These are phyloP conservation scores for Closterium sp. DNA, from an alignment of 139 green algal genomes.

Conservation along the genomic window DNA sequence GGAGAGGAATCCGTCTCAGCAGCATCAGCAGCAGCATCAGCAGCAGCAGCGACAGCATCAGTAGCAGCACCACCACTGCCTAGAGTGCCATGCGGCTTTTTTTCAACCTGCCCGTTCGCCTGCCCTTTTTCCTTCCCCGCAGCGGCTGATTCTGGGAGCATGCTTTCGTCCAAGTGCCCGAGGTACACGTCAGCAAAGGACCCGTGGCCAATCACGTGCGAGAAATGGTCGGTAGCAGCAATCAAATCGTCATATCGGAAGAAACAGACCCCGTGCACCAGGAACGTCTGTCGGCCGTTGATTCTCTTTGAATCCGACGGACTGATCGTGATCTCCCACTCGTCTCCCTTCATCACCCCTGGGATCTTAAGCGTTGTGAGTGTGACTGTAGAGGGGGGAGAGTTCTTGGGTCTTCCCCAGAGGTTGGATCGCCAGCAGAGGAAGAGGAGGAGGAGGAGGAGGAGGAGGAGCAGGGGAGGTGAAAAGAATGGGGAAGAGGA, in stretches of 20 bases:
- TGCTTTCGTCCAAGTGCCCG: background rate
- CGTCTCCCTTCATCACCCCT: background rate
- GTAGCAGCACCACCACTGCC: background rate
- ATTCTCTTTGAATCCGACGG: background rate
- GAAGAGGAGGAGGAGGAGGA: background rate
- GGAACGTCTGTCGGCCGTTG: background rate
- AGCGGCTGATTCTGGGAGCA: background rate
- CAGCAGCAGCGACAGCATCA: too few species aligned
- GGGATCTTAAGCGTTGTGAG: background rate
- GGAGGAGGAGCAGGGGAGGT: background rate
- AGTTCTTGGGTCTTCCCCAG: background rate
- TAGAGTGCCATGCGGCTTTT: background rate
- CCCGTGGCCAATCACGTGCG: background rate
- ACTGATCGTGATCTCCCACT: background rate
- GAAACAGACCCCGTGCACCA: background rate
- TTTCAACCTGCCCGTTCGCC: background rate
- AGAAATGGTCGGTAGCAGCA: background rate
- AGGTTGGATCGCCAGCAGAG: background rate
- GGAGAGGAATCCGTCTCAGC: background rate
- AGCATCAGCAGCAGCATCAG: background rate
- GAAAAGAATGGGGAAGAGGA: background rate
- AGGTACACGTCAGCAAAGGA: background rate
- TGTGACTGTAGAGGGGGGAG: background rate
- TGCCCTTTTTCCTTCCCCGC: background rate
- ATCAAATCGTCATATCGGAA: background rate